Base-by-base conservation (phyloP, 257 asterid species). In the Salvia rosmarinus region DNA sequence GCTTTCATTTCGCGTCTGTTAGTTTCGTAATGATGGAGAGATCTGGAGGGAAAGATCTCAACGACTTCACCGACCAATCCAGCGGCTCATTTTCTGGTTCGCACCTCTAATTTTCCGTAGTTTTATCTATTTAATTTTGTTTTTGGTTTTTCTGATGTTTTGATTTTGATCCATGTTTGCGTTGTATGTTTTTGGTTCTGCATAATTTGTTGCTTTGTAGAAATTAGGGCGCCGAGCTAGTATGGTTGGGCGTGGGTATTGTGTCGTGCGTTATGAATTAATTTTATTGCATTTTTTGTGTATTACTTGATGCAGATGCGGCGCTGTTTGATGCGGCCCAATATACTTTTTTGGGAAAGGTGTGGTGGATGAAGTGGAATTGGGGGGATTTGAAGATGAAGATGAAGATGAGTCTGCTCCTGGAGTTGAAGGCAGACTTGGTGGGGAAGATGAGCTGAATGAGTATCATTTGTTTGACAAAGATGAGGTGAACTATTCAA, bases 291-390 rank as follows among this genome's bases (percentile, higher is more conserved):
- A 9, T 3, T 19, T 20, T 20, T 17, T 14, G 19, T 65, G 64
- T 61, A 10, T 74, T 40, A 1, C 6, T 58, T 56, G 72, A 68
- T 72, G 88, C 92, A 89, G 97, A 80, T 78, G 74, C 75, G 64
- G 81, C 86, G 58, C 74, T 70, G 57, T 94, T 94, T 71, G 95
- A 91, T 82, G 96, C 99, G 19, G 82, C 97, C 0, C 97, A 88
- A 35, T 94, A 94, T 67, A 85, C 89, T 12, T 94, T 94, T 94
- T 94, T 68, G 96, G 96, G 73, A 85, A 86, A 63, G 96, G 77
- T 39, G 28, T 39, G 21, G 77, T 67, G 70, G 92, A 84, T 73
- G 96, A 82, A 54, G 86, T 82, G 67, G 96, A 88, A 72, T 67
- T 91, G 81, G 96, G 97, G 46, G 93, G 92, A 58, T 77, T 89